Percentiles rank a stretch among this genome's conserved stretches.
Conservation (phyloP, 345 rosid genomes). For the Aethionema arabicum region DNA sequence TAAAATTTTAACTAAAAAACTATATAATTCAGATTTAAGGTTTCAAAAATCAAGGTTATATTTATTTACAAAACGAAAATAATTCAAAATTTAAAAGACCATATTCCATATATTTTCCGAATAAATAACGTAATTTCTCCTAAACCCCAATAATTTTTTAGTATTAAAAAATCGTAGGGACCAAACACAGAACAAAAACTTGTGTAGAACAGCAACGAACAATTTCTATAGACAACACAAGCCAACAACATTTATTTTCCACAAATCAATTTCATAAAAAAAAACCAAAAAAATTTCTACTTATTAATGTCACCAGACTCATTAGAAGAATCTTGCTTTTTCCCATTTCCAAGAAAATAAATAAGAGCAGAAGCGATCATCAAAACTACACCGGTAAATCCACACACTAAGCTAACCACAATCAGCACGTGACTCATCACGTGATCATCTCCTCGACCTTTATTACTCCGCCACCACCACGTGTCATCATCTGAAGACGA, state of each 20-base stretch:
- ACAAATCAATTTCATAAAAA: not conserved
- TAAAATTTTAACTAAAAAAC: too few relatives aligned
- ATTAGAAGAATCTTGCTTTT: conserved; percentile 7
- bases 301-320: conserved; percentile 7
- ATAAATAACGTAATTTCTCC: too few relatives aligned
- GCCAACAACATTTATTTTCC: conserved; percentile 3
- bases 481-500: conserved; percentile 1
- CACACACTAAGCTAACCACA: conserved; percentile 36
- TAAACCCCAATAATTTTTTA: too few relatives aligned
- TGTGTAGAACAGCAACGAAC: too few relatives aligned
- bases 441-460: conserved; percentile 8
- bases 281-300: not conserved
- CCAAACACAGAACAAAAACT: too few relatives aligned
- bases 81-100: too few relatives aligned
- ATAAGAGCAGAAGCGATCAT: conserved; percentile 37
- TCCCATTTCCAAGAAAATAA: conserved; percentile 22
- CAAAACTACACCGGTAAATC: conserved; percentile 31
- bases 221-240: too few relatives aligned
- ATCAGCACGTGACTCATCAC: conserved; percentile 33
- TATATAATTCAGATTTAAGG: too few relatives aligned
- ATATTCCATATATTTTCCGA: too few relatives aligned
- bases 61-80: too few relatives aligned
- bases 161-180: too few relatives aligned
- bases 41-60: too few relatives aligned
- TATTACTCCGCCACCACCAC: not conserved